phyloP scores from a whole-genome alignment of 2,329 filamentous ascomycete genomes.

The Sclerotinia spermophila region DNA sequence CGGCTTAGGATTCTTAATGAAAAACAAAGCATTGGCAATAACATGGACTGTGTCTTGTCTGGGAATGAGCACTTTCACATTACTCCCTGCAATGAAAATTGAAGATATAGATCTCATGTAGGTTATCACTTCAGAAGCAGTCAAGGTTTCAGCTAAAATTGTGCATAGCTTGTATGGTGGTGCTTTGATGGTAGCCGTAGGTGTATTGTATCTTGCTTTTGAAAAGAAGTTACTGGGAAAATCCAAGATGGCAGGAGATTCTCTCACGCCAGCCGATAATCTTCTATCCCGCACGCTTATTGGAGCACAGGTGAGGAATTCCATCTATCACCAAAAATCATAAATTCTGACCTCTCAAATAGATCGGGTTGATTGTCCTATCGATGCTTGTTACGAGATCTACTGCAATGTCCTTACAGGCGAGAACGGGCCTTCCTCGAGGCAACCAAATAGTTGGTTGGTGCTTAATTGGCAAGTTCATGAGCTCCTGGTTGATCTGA shows the following conservation, averaged over 20 bases:
- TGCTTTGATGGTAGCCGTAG: constrained; percentile 70
- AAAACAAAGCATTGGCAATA: constrained; percentile 59
- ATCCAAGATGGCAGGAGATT: constrained; percentile 30
- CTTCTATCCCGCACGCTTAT: constrained; percentile 56
- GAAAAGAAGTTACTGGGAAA: constrained; percentile 52
- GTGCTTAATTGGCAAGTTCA: constrained; percentile 63
- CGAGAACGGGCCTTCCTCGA: constrained; percentile 76
- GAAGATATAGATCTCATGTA: constrained; percentile 76
- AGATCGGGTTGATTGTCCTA: constrained; percentile 70
- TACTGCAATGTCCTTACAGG: constrained; percentile 79
- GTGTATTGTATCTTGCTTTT: constrained; percentile 73
- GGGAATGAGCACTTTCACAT: constrained; percentile 85
- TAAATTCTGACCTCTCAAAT: constrained; percentile 39
- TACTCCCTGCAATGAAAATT: constrained; percentile 80
- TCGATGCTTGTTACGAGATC: constrained; percentile 84
- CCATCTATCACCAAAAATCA: background rate
- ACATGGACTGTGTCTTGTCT: constrained; percentile 76
- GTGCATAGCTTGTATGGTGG: constrained; percentile 67
- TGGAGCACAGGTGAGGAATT: constrained; percentile 57
- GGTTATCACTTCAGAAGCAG: constrained; percentile 33
- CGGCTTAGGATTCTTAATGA: constrained; percentile 66
- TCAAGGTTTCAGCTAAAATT: constrained; percentile 21
- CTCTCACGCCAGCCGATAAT: constrained; percentile 40
- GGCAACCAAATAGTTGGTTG: constrained; percentile 89
- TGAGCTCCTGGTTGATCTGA: constrained; percentile 18